These are phyloP conservation scores for Neoscytalidium dimidiatum DNA, from an alignment of 2,329 filamentous ascomycete species.

Conservation along the genomic window DNA sequence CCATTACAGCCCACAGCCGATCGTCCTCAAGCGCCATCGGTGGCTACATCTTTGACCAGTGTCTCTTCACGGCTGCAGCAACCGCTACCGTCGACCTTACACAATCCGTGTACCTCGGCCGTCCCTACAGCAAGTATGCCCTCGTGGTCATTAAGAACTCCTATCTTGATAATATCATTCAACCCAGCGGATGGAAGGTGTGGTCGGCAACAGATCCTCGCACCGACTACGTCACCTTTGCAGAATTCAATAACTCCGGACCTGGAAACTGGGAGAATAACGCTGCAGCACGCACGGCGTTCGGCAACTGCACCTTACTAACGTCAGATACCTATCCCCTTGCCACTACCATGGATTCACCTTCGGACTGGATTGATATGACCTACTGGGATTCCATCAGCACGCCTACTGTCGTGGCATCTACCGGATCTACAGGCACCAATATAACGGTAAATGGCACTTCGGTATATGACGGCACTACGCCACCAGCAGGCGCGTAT, in stretches of 20 bases:
- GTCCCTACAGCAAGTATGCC: conserved; percentile 52
- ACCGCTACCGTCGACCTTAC: conserved; percentile 32
- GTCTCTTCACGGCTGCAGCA: conserved; percentile 41
- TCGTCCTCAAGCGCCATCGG: conserved; percentile 30
- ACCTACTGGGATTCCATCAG: conserved; percentile 42
- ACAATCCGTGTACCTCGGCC: conserved; percentile 48
- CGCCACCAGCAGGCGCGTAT: conserved; percentile 49
- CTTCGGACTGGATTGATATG: conserved; percentile 41
- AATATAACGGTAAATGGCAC: conserved; percentile 28
- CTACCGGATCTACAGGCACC: conserved; percentile 22
- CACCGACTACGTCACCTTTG: conserved; percentile 15
- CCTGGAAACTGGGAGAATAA: conserved; percentile 39
- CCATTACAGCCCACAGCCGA: conserved; percentile 28
- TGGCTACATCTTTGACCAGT: conserved; percentile 57
- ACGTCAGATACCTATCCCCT: conserved; percentile 39
- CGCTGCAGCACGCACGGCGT: conserved; percentile 36
- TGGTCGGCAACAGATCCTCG: conserved; percentile 37
- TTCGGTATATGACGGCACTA: conserved; percentile 32
- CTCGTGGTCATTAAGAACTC: conserved; percentile 52
- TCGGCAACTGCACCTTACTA: conserved; percentile 38
- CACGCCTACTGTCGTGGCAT: conserved; percentile 33
- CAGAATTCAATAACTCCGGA: conserved; percentile 59
- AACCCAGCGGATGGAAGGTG: conserved; percentile 56
- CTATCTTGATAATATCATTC: conserved; percentile 56
- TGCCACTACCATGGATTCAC: conserved; percentile 35